Base-by-base conservation (phyloP, 805 yeast species). In the Metschnikowia lachancei region DNA sequence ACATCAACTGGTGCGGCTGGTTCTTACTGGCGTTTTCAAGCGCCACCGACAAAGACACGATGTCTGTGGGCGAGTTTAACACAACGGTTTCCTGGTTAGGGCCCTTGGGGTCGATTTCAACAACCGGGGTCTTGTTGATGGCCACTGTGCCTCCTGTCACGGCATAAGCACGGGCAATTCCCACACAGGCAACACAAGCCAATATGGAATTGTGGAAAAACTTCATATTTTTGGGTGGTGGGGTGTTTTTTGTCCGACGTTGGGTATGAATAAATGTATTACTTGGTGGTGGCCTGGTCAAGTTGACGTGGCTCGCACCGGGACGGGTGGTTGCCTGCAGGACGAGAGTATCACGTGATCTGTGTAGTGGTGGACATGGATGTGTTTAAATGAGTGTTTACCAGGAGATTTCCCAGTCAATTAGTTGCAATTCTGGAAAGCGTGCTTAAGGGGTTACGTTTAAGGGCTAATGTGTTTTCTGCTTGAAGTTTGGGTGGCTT, bases 1-100 rank as follows among this genome's bases (percentile, higher is more conserved):
- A 45, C 29, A 69, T 54, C 26, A 65, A 43, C 48, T 72, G 76
- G 43, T 67, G 70, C 1, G 77, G 75, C 37, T 54, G 60, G 14
- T 33, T 46, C 4, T 54, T 49, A 8, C 24, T 22, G 24, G 24
- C 14, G 57, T 65, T 7, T 52, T 51, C 34, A 69, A 47, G 16
- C 54, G 8, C 50, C 38, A 70, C 57, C 32, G 55, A 53, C 34
- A 72, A 42, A 13, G 63, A 64, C 19, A 72, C 47, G 36, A 50
- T 56, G 46, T 69, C 75, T 46, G 61, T 65, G 22, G 65, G 59
- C 4, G 63, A 49, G n/a, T 63, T 66, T 41, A 71, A 43, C 3
- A 57, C 36, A 29, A 69, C 54, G 45, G 56, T 62, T 41, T 64
- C 63, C 33, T 66, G 51, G 52, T 63, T 68, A 36, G 54, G 60